phyloP scores from a whole-genome alignment of 768 basidiomycete genomes.

The Ephemerocybe angulata region DNA sequence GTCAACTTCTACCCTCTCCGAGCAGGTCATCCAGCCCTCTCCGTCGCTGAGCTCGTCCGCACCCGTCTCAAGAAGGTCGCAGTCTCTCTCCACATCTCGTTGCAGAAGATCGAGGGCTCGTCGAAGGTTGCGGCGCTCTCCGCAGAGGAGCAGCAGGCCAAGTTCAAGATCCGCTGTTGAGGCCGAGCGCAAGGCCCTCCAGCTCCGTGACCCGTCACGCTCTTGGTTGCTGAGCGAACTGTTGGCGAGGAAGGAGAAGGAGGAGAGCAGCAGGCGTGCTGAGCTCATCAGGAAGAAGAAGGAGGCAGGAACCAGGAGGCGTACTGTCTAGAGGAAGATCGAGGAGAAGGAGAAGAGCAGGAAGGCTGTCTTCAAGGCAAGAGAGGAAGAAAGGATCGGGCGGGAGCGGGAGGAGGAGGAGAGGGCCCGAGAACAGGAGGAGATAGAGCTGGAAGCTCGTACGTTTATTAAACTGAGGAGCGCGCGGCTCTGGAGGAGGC shows the following conservation, averaged over 20 bases:
- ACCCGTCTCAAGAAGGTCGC: conserved; percentile 80
- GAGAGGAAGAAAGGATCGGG: conserved; percentile 51
- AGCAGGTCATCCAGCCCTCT: conserved; percentile 62
- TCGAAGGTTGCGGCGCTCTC: conserved; percentile 16
- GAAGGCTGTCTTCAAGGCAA: conserved; percentile 50
- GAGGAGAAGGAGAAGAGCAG: conserved; percentile 80
- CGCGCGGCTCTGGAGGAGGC: conserved; percentile 47
- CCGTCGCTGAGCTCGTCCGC: conserved; percentile 66
- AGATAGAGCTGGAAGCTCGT: conserved; percentile 45
- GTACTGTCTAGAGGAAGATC: conserved; percentile 59
- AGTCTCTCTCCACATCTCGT: conserved; percentile 62
- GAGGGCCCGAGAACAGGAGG: conserved; percentile 52
- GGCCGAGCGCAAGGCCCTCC: conserved; percentile 70
- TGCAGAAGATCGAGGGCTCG: conserved; percentile 51
- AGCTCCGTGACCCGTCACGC: conserved; percentile 75
- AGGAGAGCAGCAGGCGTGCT: conserved; percentile 75
- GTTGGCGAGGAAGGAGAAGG: conserved; percentile 81
- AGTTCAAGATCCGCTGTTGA: conserved; percentile 58
- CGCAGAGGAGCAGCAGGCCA: conserved; percentile 57
- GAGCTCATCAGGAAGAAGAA: conserved; percentile 63
- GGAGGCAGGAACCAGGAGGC: conserved; percentile 60
- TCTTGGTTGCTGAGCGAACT: conserved; percentile 78
- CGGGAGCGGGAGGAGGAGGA: conserved; percentile 50
- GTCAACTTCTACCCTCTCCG: conserved; percentile 20
- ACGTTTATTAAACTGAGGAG: conserved; percentile 47